phyloP scores from a whole-genome alignment of 208 protist genomes.

The Trypanosoma caninum region DNA sequence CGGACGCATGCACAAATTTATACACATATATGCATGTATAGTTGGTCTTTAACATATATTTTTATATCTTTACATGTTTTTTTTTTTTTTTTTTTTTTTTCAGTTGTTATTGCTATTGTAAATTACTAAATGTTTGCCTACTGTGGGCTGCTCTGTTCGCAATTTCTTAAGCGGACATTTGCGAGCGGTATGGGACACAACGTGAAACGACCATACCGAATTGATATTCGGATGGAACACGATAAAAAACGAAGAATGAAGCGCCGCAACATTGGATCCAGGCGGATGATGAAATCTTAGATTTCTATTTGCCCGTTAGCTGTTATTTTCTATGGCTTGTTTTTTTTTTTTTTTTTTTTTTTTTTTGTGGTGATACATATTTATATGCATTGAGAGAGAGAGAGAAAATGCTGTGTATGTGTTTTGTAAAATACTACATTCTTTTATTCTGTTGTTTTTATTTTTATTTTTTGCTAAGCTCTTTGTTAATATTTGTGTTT shows the following conservation, averaged over 20 bases:
- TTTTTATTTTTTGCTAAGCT: slow-evolving; percentile 6
- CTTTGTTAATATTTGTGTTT: not conserved
- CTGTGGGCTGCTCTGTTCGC: slow-evolving; percentile 31
- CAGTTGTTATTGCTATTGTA: not conserved
- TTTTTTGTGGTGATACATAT: too few species aligned
- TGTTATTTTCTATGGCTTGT: not conserved
- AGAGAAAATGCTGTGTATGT: too few species aligned
- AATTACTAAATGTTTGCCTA: slow-evolving; percentile 36
- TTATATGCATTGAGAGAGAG: too few species aligned
- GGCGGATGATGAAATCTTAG: slow-evolving; percentile 88
- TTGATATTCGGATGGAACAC: slow-evolving; percentile 84
- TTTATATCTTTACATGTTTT: not conserved
- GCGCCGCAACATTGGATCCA: slow-evolving; percentile 58
- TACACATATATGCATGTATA: not conserved
- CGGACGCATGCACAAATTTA: too few species aligned
- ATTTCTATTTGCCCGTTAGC: not conserved
- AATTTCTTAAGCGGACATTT: slow-evolving; percentile 73
- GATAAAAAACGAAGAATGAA: slow-evolving; percentile 76
- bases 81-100: slow-evolving; percentile 5
- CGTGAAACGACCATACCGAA: slow-evolving; percentile 78
- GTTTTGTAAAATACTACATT: not conserved
- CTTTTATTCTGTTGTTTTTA: not conserved
- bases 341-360: slow-evolving; percentile 5
- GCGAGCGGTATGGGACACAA: slow-evolving; percentile 76
- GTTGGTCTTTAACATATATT: not conserved